Evolutionary conservation across 1,284 basidiomycete genomes (phyloP).

Genomic region (Apiotrichum sp.): DNA sequence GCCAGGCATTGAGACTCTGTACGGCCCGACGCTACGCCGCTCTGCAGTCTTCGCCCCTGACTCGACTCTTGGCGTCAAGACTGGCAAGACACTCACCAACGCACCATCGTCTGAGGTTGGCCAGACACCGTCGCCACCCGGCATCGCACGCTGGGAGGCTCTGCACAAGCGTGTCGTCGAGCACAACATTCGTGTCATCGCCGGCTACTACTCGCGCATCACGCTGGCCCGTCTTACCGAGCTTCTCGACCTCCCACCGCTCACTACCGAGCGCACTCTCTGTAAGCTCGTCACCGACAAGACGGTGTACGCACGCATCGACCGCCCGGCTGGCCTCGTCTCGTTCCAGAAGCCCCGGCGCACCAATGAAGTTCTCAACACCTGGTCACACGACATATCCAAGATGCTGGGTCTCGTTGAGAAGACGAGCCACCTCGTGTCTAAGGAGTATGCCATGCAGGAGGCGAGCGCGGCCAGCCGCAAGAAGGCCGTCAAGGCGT

Average conservation of each 20-base stretch:
- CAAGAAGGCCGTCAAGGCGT: constrained; percentile 33
- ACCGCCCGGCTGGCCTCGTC: constrained; percentile 83
- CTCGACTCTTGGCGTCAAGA: constrained; percentile 37
- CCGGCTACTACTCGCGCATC: constrained; percentile 91
- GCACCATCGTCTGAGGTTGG: not conserved
- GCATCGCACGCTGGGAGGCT: constrained; percentile 84
- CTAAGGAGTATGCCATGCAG: constrained; percentile 48
- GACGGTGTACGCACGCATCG: constrained; percentile 88
- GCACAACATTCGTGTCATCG: constrained; percentile 94
- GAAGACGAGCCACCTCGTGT: constrained; percentile 52
- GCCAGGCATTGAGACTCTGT: constrained; percentile 90
- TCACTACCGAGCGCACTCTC: constrained; percentile 80
- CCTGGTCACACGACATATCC: constrained; percentile 93
- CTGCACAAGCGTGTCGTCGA: constrained; percentile 94
- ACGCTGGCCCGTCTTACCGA: constrained; percentile 74
- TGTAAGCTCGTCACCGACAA: constrained; percentile 84
- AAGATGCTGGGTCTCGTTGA: constrained; percentile 58
- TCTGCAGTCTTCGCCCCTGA: constrained; percentile 70
- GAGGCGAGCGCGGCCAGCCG: constrained; percentile 32
- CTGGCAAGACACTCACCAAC: constrained; percentile 36
- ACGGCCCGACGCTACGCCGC: constrained; percentile 72
- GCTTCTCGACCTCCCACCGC: constrained; percentile 75
- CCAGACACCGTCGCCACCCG: constrained; percentile 25
- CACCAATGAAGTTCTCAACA: constrained; percentile 87
- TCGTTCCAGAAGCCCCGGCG: constrained; percentile 70